A percentile compares a stretch with the other conserved stretches of the same genome.
Conservation (phyloP, 495 filamentous ascomycete genomes). For the Xylaria palmicola region DNA sequence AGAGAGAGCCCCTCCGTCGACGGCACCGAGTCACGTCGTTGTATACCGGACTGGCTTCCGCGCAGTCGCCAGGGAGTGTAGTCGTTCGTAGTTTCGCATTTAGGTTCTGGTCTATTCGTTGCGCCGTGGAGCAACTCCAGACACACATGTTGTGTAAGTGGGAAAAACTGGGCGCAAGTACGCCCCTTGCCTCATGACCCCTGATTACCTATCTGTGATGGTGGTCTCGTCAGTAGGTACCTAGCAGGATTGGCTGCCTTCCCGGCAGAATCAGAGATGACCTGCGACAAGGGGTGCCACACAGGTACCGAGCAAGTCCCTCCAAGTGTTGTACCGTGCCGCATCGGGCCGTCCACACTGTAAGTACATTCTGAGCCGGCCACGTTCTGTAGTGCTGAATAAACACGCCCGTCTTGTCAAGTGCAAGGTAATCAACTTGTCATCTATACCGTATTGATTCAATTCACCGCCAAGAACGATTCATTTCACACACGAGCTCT, state of each 20-base stretch:
- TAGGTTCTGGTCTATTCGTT: neutral
- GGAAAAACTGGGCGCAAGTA: slow-evolving; percentile 10
- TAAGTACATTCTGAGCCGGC: neutral
- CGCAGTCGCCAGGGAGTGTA: neutral
- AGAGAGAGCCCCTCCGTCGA: neutral
- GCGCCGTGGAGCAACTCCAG: slow-evolving; percentile 9
- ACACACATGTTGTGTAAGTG: slow-evolving; percentile 15
- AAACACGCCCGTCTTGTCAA: neutral
- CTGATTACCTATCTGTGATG: slow-evolving; percentile 14
- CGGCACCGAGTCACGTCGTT: neutral
- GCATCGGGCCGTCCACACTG: neutral
- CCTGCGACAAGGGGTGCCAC: slow-evolving; percentile 15
- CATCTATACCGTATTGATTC: neutral
- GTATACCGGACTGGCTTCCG: neutral
- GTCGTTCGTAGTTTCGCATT: slow-evolving; percentile 5
- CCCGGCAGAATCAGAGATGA: slow-evolving; percentile 18
- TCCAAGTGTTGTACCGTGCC: slow-evolving; percentile 3
- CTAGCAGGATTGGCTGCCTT: slow-evolving; percentile 18
- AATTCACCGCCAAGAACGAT: neutral
- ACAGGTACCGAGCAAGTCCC: slow-evolving; percentile 1
- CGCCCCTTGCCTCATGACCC: slow-evolving; percentile 20
- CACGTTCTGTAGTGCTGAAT: neutral
- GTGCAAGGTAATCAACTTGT: neutral
- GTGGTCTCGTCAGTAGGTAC: slow-evolving; percentile 9
- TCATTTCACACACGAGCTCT: neutral